Conservation (phyloP, 768 basidiomycete species). For the Pseudohyphozyma bogoriensis region DNA sequence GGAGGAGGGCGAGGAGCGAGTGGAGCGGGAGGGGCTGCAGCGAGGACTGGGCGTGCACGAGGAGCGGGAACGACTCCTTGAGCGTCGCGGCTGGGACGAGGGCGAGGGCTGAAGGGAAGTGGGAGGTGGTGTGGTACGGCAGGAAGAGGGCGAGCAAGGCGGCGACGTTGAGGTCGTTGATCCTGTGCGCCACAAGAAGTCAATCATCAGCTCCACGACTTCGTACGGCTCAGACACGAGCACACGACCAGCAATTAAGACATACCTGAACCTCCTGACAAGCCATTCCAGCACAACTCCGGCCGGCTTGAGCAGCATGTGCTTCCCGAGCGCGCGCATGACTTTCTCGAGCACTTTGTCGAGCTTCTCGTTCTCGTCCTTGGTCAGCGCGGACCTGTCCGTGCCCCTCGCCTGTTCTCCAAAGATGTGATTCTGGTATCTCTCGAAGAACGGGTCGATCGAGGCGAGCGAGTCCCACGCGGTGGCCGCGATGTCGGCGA, state of each 20-base stretch:
- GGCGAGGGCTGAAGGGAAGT: slow-evolving; percentile 85
- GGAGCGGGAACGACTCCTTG: slow-evolving; percentile 42
- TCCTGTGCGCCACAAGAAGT: slow-evolving; percentile 43
- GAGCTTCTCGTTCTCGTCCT: slow-evolving; percentile 55
- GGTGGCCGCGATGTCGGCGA: slow-evolving; percentile 73
- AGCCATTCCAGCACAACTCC: slow-evolving; percentile 89
- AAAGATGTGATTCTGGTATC: slow-evolving; percentile 64
- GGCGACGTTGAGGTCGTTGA: slow-evolving; percentile 85
- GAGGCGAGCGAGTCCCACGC: slow-evolving; percentile 79
- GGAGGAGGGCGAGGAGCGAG: slow-evolving; percentile 47
- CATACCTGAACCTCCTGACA: slow-evolving; percentile 77
- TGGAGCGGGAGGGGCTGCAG: slow-evolving; percentile 62
- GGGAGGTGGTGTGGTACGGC: slow-evolving; percentile 88
- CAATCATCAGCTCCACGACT: not conserved
- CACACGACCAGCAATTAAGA: not conserved
- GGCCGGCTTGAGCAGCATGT: slow-evolving; percentile 68
- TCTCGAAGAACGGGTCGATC: slow-evolving; percentile 69
- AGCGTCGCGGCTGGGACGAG: slow-evolving; percentile 50
- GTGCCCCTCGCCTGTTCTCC: slow-evolving; percentile 61
- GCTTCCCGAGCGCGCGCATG: slow-evolving; percentile 62
- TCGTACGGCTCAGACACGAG: no score
- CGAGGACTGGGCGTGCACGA: slow-evolving; percentile 65
- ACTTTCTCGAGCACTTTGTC: slow-evolving; percentile 54
- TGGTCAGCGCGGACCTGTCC: slow-evolving; percentile 67
- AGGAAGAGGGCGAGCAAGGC: slow-evolving; percentile 68